Evolutionary conservation across 1,139 yeast species (phyloP).

Genomic region (Nematodospora anomalae): DNA sequence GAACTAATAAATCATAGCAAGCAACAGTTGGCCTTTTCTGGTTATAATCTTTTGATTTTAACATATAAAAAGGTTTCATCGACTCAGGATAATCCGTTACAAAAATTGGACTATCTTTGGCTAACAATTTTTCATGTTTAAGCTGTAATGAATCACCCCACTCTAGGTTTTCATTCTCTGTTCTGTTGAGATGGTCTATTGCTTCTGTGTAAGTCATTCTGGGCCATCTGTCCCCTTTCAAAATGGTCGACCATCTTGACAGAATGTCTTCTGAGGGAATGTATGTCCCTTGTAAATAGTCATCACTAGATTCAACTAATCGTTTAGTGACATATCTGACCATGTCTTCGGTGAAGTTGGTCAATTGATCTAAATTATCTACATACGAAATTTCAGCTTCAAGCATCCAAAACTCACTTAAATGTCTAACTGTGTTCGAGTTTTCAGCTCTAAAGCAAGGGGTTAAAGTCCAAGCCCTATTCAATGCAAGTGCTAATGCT

Average conservation of each 20-base stretch:
- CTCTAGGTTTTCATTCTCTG: constrained; percentile 4
- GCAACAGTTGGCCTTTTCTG: constrained; percentile 64
- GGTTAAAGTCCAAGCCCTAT: constrained; percentile 82
- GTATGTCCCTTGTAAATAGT: constrained; percentile 45
- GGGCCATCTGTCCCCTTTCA: constrained; percentile 55
- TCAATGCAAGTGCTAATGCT: constrained; percentile 69
- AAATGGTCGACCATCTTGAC: constrained; percentile 35
- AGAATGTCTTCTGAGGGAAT: constrained; percentile 30
- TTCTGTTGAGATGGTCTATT: constrained; percentile 42
- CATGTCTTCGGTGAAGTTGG: constrained; percentile 69
- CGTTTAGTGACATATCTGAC: constrained; percentile 51
- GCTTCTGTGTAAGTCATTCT: constrained; percentile 77
- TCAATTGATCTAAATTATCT: constrained; percentile 56
- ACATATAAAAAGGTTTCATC: constrained; percentile 93
- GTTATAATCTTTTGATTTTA: constrained; percentile 35
- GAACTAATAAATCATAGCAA: constrained; percentile 85
- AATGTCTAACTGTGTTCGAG: constrained; percentile 86
- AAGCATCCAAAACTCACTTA: constrained; percentile 97
- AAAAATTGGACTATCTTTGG: constrained; percentile 79
- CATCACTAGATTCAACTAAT: constrained; percentile 23
- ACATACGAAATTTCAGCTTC: constrained; percentile 87
- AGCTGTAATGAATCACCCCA: constrained; percentile 81
- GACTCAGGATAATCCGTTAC: constrained; percentile 82
- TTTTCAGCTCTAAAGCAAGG: constrained; percentile 96
- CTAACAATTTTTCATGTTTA: constrained; percentile 90